Conservation (phyloP, 2,329 filamentous ascomycete genomes). For the Emmonsiellopsis sp. region DNA sequence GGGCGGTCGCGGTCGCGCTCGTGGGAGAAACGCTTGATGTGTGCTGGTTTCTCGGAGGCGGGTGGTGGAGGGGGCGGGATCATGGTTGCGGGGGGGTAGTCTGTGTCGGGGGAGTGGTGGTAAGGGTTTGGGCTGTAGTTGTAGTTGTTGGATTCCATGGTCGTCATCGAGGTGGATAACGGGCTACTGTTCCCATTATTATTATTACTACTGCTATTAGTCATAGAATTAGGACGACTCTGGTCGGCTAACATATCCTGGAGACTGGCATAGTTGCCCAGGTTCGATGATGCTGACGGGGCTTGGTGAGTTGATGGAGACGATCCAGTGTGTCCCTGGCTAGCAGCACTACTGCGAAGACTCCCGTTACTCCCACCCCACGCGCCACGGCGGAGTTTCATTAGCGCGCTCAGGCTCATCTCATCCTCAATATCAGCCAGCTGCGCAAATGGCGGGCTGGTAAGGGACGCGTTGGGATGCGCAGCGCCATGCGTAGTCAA, state of each 20-base stretch:
- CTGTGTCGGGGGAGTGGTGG: no score
- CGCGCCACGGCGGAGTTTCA: conserved; percentile 62
- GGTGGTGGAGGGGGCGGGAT: background rate
- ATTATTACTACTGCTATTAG: background rate
- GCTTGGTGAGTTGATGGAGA: conserved; percentile 26
- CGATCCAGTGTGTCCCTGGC: conserved; percentile 18
- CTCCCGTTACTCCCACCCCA: conserved; percentile 77
- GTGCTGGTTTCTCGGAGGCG: background rate
- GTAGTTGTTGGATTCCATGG: no score
- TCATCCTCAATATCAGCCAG: conserved; percentile 59
- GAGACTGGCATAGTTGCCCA: conserved; percentile 25
- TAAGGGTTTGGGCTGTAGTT: no score
- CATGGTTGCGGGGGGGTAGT: no score
- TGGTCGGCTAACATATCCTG: conserved; percentile 15
- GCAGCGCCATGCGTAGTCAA: conserved; percentile 45
- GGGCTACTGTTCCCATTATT: background rate
- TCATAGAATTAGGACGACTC: background rate
- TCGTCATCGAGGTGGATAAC: no score
- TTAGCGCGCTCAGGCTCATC: conserved; percentile 62
- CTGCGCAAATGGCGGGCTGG: conserved; percentile 68
- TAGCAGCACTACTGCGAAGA: conserved; percentile 44
- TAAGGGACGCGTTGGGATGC: conserved; percentile 41
- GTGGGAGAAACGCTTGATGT: background rate
- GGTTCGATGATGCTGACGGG: conserved; percentile 20
- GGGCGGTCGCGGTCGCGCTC: background rate